Conservation (phyloP, 2,329 filamentous ascomycete species). For the Neonectria ditissima region DNA sequence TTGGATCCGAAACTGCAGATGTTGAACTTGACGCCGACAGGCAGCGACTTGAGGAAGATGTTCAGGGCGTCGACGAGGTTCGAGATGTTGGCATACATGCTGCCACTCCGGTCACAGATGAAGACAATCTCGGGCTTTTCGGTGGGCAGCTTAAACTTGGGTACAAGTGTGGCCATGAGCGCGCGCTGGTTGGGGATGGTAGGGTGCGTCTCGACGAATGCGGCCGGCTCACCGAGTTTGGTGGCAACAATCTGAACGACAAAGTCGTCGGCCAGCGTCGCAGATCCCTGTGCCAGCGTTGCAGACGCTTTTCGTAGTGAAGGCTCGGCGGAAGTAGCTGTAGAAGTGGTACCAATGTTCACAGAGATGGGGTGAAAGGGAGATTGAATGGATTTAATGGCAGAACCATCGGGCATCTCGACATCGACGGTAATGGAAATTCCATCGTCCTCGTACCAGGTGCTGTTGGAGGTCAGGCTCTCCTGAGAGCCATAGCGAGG, state of each 20-base stretch:
- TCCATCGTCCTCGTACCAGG: slow-evolving; percentile 22
- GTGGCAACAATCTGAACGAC: slow-evolving; percentile 73
- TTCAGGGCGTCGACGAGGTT: slow-evolving; percentile 67
- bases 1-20: slow-evolving; percentile 73
- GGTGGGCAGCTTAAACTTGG: slow-evolving; percentile 72
- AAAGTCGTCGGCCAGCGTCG: slow-evolving; percentile 73
- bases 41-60: slow-evolving; percentile 75
- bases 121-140: slow-evolving; percentile 75
- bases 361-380: slow-evolving; percentile 76
- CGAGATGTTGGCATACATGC: slow-evolving; percentile 67
- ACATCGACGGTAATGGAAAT: slow-evolving; percentile 51
- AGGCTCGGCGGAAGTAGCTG: slow-evolving; percentile 57
- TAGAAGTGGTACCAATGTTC: slow-evolving; percentile 67
- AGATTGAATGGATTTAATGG: slow-evolving; percentile 72
- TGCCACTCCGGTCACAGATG: slow-evolving; percentile 77
- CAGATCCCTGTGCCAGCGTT: slow-evolving; percentile 63
- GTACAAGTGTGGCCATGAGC: slow-evolving; percentile 77
- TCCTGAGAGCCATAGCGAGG: slow-evolving; percentile 69
- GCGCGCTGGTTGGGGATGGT: slow-evolving; percentile 71
- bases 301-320: slow-evolving; percentile 71
- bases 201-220: slow-evolving; percentile 75
- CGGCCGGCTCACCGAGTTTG: slow-evolving; percentile 69
- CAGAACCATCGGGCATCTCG: slow-evolving; percentile 63
- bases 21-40: slow-evolving; percentile 74
- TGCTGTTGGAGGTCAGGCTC: slow-evolving; percentile 21